These are phyloP conservation scores for Acacia melanoxylon DNA, from an alignment of 306 rosid genomes.

Conservation along the genomic window DNA sequence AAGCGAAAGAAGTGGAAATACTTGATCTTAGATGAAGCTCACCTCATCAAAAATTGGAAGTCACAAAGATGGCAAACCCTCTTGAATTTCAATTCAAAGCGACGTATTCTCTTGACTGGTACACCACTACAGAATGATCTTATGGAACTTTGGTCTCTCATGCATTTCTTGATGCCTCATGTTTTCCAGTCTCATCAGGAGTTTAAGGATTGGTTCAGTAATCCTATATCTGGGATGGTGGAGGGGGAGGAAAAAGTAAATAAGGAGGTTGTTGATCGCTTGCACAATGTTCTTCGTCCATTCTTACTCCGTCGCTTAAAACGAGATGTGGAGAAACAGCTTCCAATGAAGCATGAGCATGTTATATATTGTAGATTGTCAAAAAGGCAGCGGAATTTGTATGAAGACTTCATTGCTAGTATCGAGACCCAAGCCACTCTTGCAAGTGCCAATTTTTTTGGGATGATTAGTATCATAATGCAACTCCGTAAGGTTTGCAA, in stretches of 20 bases:
- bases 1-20: constrained; percentile 99
- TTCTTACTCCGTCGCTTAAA: constrained; percentile 92
- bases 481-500: constrained; percentile 99
- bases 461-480: constrained; percentile 96
- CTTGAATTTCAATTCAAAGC: constrained; percentile 91
- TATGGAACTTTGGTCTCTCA: constrained; percentile 99
- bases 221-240: constrained; percentile 99
- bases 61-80: constrained; percentile 99
- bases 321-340: constrained; percentile 97
- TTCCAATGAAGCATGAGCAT: constrained; percentile 94
- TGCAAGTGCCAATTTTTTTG: constrained; percentile 90
- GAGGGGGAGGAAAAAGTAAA: constrained; percentile 98
- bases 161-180: constrained; percentile 99
- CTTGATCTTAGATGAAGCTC: constrained; percentile 97
- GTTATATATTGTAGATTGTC: constrained; percentile 89
- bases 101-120: constrained; percentile 92
- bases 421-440: constrained; percentile 97
- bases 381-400: constrained; percentile 92
- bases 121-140: constrained; percentile 98
- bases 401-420: constrained; percentile 96
- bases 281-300: constrained; percentile 97
- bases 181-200: constrained; percentile 98
- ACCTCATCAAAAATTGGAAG: constrained; percentile 97
- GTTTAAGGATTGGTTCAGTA: constrained; percentile 97
- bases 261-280: constrained; percentile 97